These are phyloP conservation scores for Termitomyces bulborhizus DNA, from an alignment of 768 basidiomycete species.

Conservation along the genomic window DNA sequence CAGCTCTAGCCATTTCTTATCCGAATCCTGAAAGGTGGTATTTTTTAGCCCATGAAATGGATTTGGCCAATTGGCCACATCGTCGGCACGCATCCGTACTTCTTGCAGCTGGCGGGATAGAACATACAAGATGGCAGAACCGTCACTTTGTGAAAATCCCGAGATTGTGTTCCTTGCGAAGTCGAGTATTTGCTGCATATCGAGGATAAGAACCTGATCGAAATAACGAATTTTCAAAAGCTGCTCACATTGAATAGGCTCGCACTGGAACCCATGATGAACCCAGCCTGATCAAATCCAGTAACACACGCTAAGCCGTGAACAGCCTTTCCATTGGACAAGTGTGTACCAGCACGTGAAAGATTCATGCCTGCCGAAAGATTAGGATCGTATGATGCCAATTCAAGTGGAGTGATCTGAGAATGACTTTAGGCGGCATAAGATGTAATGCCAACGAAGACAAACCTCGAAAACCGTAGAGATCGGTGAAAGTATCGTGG, in stretches of 20 bases:
- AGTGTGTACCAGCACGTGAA: conserved; percentile 56
- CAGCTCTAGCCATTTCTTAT: conserved; percentile 48
- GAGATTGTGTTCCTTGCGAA: conserved; percentile 34
- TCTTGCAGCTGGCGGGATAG: conserved; percentile 39
- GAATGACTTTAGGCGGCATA: neutral
- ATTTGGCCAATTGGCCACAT: conserved; percentile 69
- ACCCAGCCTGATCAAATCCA: conserved; percentile 70
- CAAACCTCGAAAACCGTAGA: conserved; percentile 54
- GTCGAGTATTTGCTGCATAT: conserved; percentile 43
- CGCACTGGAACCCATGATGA: conserved; percentile 72
- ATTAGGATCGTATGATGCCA: conserved; percentile 69
- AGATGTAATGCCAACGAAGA: neutral
- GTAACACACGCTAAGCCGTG: conserved; percentile 58
- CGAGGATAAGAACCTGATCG: neutral
- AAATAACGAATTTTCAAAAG: neutral
- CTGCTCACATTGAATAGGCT: conserved; percentile 55
- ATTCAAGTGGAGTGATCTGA: conserved; percentile 58
- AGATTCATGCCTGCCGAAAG: conserved; percentile 67
- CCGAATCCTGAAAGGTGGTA: conserved; percentile 47
- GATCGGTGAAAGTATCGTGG: conserved; percentile 30
- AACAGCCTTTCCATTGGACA: conserved; percentile 49
- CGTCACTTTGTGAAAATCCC: conserved; percentile 29
- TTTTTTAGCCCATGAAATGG: conserved; percentile 47
- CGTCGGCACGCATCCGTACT: conserved; percentile 45
- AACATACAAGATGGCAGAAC: conserved; percentile 39